Evolutionary conservation across 179 eudicot genomes (phyloP), one percentile per base, ranked within the genome.

Genomic region (Beta lomatogona): DNA sequence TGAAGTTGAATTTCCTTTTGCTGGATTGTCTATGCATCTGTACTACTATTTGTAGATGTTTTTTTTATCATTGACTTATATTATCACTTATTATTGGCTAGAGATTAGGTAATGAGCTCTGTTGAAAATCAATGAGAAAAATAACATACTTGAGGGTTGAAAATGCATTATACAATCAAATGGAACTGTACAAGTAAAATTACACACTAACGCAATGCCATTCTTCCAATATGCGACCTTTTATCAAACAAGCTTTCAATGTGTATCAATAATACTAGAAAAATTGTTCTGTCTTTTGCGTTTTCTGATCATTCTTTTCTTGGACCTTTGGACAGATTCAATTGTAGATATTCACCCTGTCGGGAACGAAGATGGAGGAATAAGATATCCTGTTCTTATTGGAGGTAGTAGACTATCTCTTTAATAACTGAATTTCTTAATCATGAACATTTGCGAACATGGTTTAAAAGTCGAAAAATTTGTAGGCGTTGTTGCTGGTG

Each of bases 401-500:
- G 93, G 88, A 93, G 97, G 98, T 94, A 89, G 98, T 94, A 89
- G 53, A 16, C 25, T 14, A 36, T 75, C 28, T 31, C 21, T 28
- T 19, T 21, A 36, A 16, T 19, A 45, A 52, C 21, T 69, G 21
- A 57, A 73, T 31, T 28, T 54, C 14, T 73, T 52, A 46, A 21
- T n/a, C 14, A 57, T 1, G 11, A 41, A 22, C 15, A 66, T 60
- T 78, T 48, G 11, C 61, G 55, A 54, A 78, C 72, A 41, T 64
- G 28, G 58, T 60, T 45, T 52, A 57, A 54, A 65, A 73, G 60
- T 31, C 74, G 53, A 68, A 78, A 73, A 48, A 78, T 46, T 57
- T 31, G 53, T 59, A 95, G 98, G 95, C 31, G 84, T 94, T 79
- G 45, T 86, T 77, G 91, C 89, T 36, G 97, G 94, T 77, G 93